Percentiles rank a stretch among this genome's conserved stretches.
These are phyloP conservation scores for Malassezia pachydermatis DNA, from an alignment of 1,284 basidiomycete species.

Conservation along the genomic window DNA sequence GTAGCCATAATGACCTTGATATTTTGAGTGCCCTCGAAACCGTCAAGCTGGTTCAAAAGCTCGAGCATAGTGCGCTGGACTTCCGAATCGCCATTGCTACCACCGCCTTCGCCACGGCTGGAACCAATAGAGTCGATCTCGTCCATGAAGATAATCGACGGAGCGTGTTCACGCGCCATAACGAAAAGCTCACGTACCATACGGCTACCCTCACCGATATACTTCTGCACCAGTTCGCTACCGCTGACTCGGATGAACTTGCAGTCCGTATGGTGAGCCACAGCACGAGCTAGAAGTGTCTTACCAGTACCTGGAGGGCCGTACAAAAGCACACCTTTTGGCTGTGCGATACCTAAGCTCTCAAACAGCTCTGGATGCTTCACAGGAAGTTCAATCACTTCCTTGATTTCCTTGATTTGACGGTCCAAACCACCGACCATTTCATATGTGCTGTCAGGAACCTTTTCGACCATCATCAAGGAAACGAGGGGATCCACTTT, in stretches of 20 bases:
- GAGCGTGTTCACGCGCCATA: conserved; percentile 95
- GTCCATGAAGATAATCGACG: conserved; percentile 99
- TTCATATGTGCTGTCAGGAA: conserved; percentile 96
- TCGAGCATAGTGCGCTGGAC: conserved; percentile 98
- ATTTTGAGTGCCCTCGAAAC: conserved; percentile 94
- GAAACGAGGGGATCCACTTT: conserved; percentile 48
- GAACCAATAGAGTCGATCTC: conserved; percentile 97
- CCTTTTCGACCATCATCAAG: conserved; percentile 97
- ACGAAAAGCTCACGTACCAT: conserved; percentile 78
- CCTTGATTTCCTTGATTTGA: conserved; percentile 98
- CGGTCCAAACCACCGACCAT: conserved; percentile 97
- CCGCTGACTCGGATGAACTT: conserved; percentile 94
- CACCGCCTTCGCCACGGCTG: conserved; percentile 77
- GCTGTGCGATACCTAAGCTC: conserved; percentile 88
- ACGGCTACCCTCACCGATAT: conserved; percentile 89
- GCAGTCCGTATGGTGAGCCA: conserved; percentile 83
- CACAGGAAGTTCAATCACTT: conserved; percentile 95
- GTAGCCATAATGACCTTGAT: conserved; percentile 99
- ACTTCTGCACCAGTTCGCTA: conserved; percentile 93
- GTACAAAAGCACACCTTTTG: conserved; percentile 56
- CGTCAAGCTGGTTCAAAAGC: conserved; percentile 88
- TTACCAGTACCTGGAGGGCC: conserved; percentile 47
- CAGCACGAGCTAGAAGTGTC: conserved; percentile 45
- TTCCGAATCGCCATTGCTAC: conserved; percentile 74
- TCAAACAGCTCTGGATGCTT: conserved; percentile 98